A percentile compares a stretch with the other conserved stretches of the same genome.
phyloP scores from a whole-genome alignment of 225 moss, liverwort and hornwort species.

The Polytrichum formosum region DNA sequence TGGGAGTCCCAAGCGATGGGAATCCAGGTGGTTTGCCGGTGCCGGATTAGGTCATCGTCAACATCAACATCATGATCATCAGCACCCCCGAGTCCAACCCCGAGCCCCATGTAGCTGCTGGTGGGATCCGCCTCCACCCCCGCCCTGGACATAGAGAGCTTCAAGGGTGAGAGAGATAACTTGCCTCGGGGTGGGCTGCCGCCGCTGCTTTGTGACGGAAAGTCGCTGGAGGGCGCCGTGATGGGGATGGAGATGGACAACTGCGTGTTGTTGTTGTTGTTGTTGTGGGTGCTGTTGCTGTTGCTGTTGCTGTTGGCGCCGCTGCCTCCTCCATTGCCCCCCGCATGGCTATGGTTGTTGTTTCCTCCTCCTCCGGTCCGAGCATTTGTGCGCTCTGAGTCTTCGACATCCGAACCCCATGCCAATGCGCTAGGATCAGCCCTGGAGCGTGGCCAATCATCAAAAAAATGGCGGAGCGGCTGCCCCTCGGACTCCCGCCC shows the following conservation, averaged over 20 bases:
- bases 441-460: constrained; percentile 96
- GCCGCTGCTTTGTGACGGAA: constrained; percentile 76
- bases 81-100: constrained; percentile 37
- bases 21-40: constrained; percentile 61
- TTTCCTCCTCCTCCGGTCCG: constrained; percentile 46
- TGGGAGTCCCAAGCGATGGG: constrained; percentile 77
- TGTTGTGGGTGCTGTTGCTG: constrained; percentile 22
- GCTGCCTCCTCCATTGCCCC: too few relatives aligned
- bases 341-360: constrained; percentile 60
- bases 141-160: constrained; percentile 94
- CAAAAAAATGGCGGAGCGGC: constrained; percentile 93
- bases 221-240: constrained; percentile 71
- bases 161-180: constrained; percentile 99
- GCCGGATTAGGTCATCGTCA: constrained; percentile 25
- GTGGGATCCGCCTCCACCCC: constrained; percentile 51
- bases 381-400: constrained; percentile 53
- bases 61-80: constrained; percentile 29
- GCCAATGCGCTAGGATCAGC: constrained; percentile 70
- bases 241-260: constrained; percentile 98
- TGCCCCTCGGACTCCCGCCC: constrained; percentile 95
- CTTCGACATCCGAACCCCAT: constrained; percentile 96
- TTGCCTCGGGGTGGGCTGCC: constrained; percentile 99
- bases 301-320: too few relatives aligned
- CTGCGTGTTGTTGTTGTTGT: constrained; percentile 84
- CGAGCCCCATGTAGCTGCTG: constrained; percentile 52